Evolutionary conservation across 371 early-diverging fungal species (phyloP).

Genomic region (Rhizoclosmatium hyalinum): DNA sequence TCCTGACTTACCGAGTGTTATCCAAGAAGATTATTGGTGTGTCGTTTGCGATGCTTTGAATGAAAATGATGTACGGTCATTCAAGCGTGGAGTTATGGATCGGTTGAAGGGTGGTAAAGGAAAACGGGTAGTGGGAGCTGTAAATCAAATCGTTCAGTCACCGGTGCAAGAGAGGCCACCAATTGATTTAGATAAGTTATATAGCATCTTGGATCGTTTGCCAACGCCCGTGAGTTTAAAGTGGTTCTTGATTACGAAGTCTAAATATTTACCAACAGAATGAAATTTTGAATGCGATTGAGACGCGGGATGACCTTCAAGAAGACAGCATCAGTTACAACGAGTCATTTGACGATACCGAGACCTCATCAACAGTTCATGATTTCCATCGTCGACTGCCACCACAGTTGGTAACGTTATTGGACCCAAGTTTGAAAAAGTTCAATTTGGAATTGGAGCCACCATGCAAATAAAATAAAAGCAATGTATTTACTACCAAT

Average conservation of each 20-base stretch:
- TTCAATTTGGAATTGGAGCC: conserved; percentile 19
- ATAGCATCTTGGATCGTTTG: conserved; percentile 7
- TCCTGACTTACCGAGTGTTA: not conserved
- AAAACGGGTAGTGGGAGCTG: conserved; percentile 5
- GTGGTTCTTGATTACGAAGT: too few species aligned
- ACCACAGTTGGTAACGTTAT: not conserved
- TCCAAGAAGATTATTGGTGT: conserved; percentile 25
- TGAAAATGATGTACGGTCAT: conserved; percentile 8
- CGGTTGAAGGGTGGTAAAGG: conserved; percentile 10
- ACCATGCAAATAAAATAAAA: not conserved
- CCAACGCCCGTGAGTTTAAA: conserved; percentile 17
- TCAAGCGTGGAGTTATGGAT: conserved; percentile 14
- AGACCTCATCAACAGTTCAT: conserved; percentile 12
- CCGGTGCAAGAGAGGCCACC: not conserved
- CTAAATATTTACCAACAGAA: not conserved
- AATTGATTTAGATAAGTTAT: conserved; percentile 16
- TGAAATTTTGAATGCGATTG: conserved; percentile 13
- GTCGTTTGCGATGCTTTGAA: conserved; percentile 27
- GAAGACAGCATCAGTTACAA: conserved; percentile 25
- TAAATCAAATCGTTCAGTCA: not conserved
- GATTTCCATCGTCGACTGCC: conserved; percentile 2
- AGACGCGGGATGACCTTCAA: not conserved
- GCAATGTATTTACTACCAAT: not conserved
- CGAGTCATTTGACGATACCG: conserved; percentile 27
- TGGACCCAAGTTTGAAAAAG: conserved; percentile 5